Base-by-base conservation (phyloP, 805 yeast genomes). In the Priceomyces melissophilus region DNA sequence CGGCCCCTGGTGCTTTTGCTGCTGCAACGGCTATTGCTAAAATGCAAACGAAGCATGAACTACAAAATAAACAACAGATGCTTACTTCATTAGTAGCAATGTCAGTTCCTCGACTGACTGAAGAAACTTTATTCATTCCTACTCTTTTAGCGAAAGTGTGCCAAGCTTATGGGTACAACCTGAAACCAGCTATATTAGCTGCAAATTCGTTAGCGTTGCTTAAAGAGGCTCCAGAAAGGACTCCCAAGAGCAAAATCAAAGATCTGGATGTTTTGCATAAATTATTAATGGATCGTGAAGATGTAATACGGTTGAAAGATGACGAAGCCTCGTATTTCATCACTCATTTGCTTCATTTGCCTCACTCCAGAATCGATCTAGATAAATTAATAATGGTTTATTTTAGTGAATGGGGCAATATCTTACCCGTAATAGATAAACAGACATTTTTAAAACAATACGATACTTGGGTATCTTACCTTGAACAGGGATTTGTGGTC, bases 361-460 rank as follows among this genome's bases (percentile, higher is more conserved):
- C 74, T 1, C 79, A 79, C 3, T 67, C 82, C 15, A 72, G 82
- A 41, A 57, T 78, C 16, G 78, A 79, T 43, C 58, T 87, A 42
- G 96, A 89, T 58, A 79, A 80, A 17, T 70, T 86, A 25, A 73
- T 85, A 13, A 73, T 84, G 0, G 57, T 79, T 3, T 89, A 76
- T 55, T 88, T 87, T 61, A 81, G 79, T 46, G 82, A 84, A 43
- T 89, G 96, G 95, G 82, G 85, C 23, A 71, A 76, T 17, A 61
- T 79, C 4, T 67, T 82, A 15, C 95, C 96, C 0, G 69, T 87
- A 11, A 54, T 89, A 39, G 87, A 86, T 57, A 79, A 79, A 47
- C 76, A 76, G 32, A 73, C 79, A n/a, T 89, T 89, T 52, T 67
- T 83, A 55, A 65, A 67, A 15, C 78, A 79, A 46, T 87, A 85